phyloP scores from a whole-genome alignment of 805 yeast genomes.

The Yueomyces sp. region DNA sequence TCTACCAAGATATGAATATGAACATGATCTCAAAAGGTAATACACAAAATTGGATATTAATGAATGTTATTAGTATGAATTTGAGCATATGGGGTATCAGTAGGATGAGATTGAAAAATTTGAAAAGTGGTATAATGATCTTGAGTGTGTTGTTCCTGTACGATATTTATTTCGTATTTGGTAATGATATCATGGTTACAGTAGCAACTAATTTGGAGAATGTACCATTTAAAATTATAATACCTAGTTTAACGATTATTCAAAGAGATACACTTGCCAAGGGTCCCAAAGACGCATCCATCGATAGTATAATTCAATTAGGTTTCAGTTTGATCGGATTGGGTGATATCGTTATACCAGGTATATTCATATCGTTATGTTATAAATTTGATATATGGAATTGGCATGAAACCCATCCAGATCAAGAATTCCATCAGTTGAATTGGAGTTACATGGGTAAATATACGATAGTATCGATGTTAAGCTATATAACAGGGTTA shows the following conservation, averaged over 20 bases:
- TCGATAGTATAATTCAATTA: slow-evolving; percentile 2
- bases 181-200: slow-evolving; percentile 44
- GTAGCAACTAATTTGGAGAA: slow-evolving; percentile 40
- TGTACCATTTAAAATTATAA: slow-evolving; percentile 29
- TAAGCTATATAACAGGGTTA: slow-evolving; percentile 37
- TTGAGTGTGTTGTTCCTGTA: slow-evolving; percentile 41
- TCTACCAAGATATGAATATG: slow-evolving; percentile 5
- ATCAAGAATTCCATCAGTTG: slow-evolving; percentile 28
- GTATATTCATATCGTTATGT: slow-evolving; percentile 35
- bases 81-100: slow-evolving; percentile 33
- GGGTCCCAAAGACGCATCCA: slow-evolving; percentile 2
- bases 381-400: slow-evolving; percentile 37
- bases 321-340: slow-evolving; percentile 35
- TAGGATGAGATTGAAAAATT: slow-evolving; percentile 27
- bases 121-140: slow-evolving; percentile 33
- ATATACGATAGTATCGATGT: slow-evolving; percentile 33
- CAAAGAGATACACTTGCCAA: not conserved
- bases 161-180: slow-evolving; percentile 57
- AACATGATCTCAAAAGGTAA: slow-evolving; percentile 3
- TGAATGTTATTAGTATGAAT: slow-evolving; percentile 30
- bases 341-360: slow-evolving; percentile 57
- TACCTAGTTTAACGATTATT: slow-evolving; percentile 10
- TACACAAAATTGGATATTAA: slow-evolving; percentile 32
- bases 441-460: slow-evolving; percentile 24
- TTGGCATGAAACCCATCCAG: slow-evolving; percentile 21